phyloP scores from a whole-genome alignment of 2,329 filamentous ascomycete species.

The Claviceps arundinis region DNA sequence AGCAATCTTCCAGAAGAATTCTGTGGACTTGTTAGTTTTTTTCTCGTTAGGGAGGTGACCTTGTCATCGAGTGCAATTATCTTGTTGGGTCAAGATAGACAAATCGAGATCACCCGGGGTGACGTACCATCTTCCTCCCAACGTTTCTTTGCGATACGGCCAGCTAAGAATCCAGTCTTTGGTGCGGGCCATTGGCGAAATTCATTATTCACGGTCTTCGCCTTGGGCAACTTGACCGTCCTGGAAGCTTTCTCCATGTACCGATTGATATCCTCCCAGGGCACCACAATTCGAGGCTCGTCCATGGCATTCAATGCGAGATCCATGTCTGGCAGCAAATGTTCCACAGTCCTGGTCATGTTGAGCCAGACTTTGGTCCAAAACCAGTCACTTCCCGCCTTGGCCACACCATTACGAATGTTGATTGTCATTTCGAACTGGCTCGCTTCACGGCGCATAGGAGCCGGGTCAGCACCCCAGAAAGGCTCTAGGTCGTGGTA shows the following conservation, averaged over 20 bases:
- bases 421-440: slow-evolving; percentile 50
- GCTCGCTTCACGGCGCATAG: slow-evolving; percentile 37
- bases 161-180: slow-evolving; percentile 21
- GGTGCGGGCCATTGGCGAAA: slow-evolving; percentile 30
- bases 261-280: slow-evolving; percentile 46
- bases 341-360: slow-evolving; percentile 38
- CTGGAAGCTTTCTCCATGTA: slow-evolving; percentile 40
- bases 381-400: slow-evolving; percentile 39
- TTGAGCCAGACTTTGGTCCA: slow-evolving; percentile 45
- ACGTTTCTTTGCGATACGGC: slow-evolving; percentile 24
- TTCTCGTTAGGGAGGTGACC: no score
- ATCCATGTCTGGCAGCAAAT: slow-evolving; percentile 52
- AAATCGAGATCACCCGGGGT: not conserved
- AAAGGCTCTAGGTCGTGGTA: slow-evolving; percentile 47
- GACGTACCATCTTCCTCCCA: slow-evolving; percentile 40
- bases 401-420: slow-evolving; percentile 39
- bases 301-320: slow-evolving; percentile 55
- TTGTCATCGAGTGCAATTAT: not conserved
- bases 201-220: slow-evolving; percentile 29
- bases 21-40: slow-evolving; percentile 15
- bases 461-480: slow-evolving; percentile 36
- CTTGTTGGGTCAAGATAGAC: no score
- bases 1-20: slow-evolving; percentile 43
- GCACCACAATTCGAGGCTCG: slow-evolving; percentile 49
- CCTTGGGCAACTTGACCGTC: slow-evolving; percentile 28